A percentile compares a stretch with the other conserved stretches of the same genome.
Conservation (phyloP, 2,329 filamentous ascomycete species). For the Fusarium luffae region DNA sequence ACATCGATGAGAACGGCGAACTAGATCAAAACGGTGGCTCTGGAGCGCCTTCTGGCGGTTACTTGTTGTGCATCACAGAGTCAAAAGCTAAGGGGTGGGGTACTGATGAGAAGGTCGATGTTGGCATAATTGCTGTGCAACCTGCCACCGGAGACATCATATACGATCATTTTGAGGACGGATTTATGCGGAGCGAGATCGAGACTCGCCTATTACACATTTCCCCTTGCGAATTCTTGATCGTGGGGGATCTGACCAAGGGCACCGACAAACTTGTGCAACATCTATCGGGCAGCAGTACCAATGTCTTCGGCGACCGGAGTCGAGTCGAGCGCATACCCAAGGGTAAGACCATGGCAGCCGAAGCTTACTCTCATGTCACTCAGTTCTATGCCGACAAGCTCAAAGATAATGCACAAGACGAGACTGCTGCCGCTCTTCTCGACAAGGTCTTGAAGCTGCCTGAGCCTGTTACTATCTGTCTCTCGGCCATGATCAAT, state of each 20-base stretch:
- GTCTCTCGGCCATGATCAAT: slow-evolving; percentile 94
- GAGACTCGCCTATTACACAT: slow-evolving; percentile 96
- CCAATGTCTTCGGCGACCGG: slow-evolving; percentile 91
- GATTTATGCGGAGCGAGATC: slow-evolving; percentile 96
- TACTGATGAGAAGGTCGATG: slow-evolving; percentile 91
- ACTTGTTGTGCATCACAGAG: slow-evolving; percentile 92
- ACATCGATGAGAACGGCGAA: slow-evolving; percentile 91
- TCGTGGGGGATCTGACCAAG: slow-evolving; percentile 89
- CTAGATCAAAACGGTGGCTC: slow-evolving; percentile 65
- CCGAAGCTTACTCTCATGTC: slow-evolving; percentile 88
- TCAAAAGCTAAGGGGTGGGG: slow-evolving; percentile 80
- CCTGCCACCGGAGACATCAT: slow-evolving; percentile 96
- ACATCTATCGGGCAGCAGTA: slow-evolving; percentile 88
- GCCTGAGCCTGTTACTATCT: slow-evolving; percentile 87
- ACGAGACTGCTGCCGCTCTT: slow-evolving; percentile 70
- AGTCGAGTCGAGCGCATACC: slow-evolving; percentile 84
- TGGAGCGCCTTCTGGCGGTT: slow-evolving; percentile 74
- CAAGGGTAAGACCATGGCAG: slow-evolving; percentile 82
- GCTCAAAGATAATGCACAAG: slow-evolving; percentile 69
- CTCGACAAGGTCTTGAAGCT: slow-evolving; percentile 89
- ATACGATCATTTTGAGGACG: slow-evolving; percentile 95
- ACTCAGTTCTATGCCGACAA: slow-evolving; percentile 93
- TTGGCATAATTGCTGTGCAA: slow-evolving; percentile 93
- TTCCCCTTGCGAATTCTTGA: slow-evolving; percentile 92
- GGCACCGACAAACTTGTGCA: slow-evolving; percentile 92